Conservation (phyloP, 805 yeast species). For the Saccharomycopsis babjevae region DNA sequence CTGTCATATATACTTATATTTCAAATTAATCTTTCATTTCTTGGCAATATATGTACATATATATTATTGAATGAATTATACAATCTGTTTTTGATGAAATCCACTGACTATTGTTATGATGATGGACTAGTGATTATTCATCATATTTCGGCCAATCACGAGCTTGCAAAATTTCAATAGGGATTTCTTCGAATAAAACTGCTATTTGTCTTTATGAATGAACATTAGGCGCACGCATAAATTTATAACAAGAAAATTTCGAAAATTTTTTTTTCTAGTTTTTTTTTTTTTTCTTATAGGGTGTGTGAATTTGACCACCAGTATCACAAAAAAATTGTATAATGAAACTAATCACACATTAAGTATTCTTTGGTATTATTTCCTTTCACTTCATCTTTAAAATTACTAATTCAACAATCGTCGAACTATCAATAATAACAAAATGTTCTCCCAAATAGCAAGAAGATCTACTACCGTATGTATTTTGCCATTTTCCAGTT, state of each 20-base stretch:
- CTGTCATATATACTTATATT: background rate
- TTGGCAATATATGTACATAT: background rate
- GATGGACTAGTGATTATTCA: too few relatives aligned
- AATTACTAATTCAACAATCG: background rate
- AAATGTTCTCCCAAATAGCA: slow-evolving; percentile 17
- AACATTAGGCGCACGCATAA: background rate
- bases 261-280: background rate
- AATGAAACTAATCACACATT: background rate
- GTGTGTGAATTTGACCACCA: background rate
- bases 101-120: too few relatives aligned
- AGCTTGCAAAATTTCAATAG: background rate
- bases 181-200: background rate
- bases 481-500: background rate
- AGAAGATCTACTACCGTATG: slow-evolving; percentile 16
- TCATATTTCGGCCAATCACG: background rate
- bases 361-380: background rate
- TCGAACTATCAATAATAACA: background rate
- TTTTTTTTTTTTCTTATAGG: background rate
- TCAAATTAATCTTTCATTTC: background rate
- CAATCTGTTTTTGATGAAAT: background rate
- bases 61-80: background rate
- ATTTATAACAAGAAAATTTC: background rate
- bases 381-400: background rate
- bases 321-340: background rate
- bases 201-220: background rate